A percentile compares a stretch with the other conserved stretches of the same genome.
phyloP scores from a whole-genome alignment of 192 early-diverging fungal genomes.

The Oehlia diaphana region DNA sequence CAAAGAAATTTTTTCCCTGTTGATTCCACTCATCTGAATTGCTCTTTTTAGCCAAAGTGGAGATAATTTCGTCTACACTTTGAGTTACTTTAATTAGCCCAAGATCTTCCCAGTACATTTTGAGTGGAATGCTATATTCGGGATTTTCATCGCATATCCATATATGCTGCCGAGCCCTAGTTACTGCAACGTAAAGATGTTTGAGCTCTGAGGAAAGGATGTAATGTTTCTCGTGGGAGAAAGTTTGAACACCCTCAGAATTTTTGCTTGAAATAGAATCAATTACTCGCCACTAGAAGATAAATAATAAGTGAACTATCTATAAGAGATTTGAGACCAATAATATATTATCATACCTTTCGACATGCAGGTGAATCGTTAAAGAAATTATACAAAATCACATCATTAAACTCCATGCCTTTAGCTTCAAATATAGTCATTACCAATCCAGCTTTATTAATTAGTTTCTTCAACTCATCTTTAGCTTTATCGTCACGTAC shows the following conservation, averaged over 20 bases:
- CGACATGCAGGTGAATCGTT: slow-evolving; percentile 12
- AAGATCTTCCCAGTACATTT: not conserved
- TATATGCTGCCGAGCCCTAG: slow-evolving; percentile 18
- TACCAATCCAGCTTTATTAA: slow-evolving; percentile 7
- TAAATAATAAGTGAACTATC: not conserved
- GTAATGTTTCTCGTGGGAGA: slow-evolving; percentile 9
- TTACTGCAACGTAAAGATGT: slow-evolving; percentile 16
- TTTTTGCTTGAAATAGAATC: not conserved
- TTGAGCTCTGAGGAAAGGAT: slow-evolving; percentile 22
- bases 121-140: slow-evolving; percentile 3
- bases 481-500: slow-evolving; percentile 8
- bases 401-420: slow-evolving; percentile 27
- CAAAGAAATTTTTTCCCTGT: slow-evolving; percentile 16
- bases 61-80: not conserved
- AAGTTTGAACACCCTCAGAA: not conserved
- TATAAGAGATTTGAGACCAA: not conserved
- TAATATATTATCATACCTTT: slow-evolving; percentile 1
- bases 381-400: slow-evolving; percentile 30
- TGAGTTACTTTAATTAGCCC: not conserved
- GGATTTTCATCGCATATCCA: slow-evolving; percentile 18
- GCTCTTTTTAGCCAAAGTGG: slow-evolving; percentile 17
- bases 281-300: slow-evolving; percentile 24
- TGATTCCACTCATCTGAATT: slow-evolving; percentile 7
- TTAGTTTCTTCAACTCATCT: not conserved
- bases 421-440: slow-evolving; percentile 21